Conservation (phyloP, 139 green algal species). For the Ulvella scutata region DNA sequence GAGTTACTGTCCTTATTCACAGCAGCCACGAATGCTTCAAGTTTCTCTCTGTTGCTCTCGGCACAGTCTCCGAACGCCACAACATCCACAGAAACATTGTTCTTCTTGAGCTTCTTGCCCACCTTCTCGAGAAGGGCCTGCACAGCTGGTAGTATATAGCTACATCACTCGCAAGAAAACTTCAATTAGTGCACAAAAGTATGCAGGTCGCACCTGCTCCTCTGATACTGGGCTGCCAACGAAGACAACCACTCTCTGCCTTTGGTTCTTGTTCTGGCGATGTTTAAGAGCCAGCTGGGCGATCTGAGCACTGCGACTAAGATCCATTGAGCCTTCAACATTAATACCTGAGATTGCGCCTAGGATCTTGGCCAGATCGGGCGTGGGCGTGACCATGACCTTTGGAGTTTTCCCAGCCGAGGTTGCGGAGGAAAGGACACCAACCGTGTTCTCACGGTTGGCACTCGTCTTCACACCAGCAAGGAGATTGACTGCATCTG, state of each 20-base stretch:
- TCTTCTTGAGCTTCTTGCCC: constrained; percentile 99
- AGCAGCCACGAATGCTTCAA: constrained; percentile 78
- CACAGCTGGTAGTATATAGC: neutral
- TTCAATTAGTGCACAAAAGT: neutral
- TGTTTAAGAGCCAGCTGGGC: constrained; percentile 97
- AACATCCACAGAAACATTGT: constrained; percentile 96
- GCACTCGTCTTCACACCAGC: constrained; percentile 89
- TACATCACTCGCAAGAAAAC: neutral
- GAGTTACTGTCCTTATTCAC: constrained; percentile 91
- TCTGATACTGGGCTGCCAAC: constrained; percentile 52
- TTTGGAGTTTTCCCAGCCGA: constrained; percentile 84
- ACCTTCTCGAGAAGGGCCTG: constrained; percentile 86
- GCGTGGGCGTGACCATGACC: constrained; percentile 91
- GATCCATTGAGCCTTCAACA: constrained; percentile 52
- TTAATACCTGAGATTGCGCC: constrained; percentile 71
- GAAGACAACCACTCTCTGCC: constrained; percentile 95
- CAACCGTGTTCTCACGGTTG: constrained; percentile 96
- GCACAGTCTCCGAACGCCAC: constrained; percentile 66
- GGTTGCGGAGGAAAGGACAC: constrained; percentile 60
- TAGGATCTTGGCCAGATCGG: constrained; percentile 91
- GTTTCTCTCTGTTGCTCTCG: constrained; percentile 74
- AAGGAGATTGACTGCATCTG: constrained; percentile 94
- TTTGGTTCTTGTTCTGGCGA: constrained; percentile 98
- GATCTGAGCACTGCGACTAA: constrained; percentile 48
- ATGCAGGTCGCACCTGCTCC: neutral